Evolutionary conservation across 78 protist genomes (phyloP).

Genomic region (Dictyostelium purpureum): DNA sequence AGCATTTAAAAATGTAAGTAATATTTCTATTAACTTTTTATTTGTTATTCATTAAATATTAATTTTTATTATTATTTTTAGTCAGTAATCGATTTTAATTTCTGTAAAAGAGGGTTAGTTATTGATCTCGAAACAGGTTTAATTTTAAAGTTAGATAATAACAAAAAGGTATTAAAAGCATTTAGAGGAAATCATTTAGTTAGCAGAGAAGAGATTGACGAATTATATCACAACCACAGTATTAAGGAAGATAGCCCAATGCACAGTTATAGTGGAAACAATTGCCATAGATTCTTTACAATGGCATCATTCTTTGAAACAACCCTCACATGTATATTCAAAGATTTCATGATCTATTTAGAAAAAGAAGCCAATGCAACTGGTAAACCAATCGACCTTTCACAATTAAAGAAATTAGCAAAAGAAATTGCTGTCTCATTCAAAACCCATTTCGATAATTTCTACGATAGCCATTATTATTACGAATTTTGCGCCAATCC

Average conservation of each 20-base stretch:
- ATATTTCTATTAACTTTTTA: no score
- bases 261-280: neutral
- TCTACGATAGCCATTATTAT: neutral
- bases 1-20: neutral
- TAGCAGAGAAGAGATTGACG: neutral
- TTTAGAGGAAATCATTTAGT: neutral
- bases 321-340: neutral
- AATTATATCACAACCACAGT: neutral
- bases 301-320: slow-evolving; percentile 45
- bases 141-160: slow-evolving; percentile 32
- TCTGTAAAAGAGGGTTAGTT: slow-evolving; percentile 26
- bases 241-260: slow-evolving; percentile 2
- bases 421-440: neutral
- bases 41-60: neutral
- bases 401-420: neutral
- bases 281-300: slow-evolving; percentile 23
- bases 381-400: neutral
- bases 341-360: slow-evolving; percentile 6
- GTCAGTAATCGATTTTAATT: neutral
- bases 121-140: slow-evolving; percentile 43
- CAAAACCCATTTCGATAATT: slow-evolving; percentile 9
- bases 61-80: neutral
- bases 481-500: neutral
- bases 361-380: neutral
- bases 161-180: slow-evolving; percentile 38